phyloP scores from a whole-genome alignment of 495 filamentous ascomycete genomes.

The Neurospora sp. region DNA sequence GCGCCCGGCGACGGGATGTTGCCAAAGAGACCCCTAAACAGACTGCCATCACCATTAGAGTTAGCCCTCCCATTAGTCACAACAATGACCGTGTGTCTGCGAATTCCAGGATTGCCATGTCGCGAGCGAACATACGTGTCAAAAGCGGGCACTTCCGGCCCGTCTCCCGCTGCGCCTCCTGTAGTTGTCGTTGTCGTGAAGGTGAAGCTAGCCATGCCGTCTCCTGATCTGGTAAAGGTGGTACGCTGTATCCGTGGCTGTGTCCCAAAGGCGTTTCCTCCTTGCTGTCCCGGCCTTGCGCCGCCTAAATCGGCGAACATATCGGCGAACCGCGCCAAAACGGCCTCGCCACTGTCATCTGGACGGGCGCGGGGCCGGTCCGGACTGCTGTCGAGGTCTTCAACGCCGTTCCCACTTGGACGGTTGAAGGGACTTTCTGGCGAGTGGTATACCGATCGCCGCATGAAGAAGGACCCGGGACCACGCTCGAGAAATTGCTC shows the following conservation, averaged over 20 bases:
- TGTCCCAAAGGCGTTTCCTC: neutral
- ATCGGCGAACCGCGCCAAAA: conserved; percentile 33
- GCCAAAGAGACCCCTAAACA: conserved; percentile 11
- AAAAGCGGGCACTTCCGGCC: conserved; percentile 4
- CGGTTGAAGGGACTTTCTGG: neutral
- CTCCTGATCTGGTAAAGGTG: conserved; percentile 14
- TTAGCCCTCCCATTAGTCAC: neutral
- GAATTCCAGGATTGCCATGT: neutral
- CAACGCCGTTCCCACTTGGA: neutral
- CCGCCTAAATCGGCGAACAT: conserved; percentile 23
- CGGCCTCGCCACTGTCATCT: conserved; percentile 17
- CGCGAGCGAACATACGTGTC: conserved; percentile 6
- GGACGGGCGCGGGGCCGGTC: neutral
- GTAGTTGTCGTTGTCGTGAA: conserved; percentile 14
- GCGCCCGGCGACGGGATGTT: conserved; percentile 1
- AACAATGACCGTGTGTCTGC: neutral
- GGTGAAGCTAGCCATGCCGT: conserved; percentile 23
- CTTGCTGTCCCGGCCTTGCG: neutral
- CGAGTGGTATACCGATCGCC: conserved; percentile 6
- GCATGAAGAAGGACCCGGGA: conserved; percentile 37
- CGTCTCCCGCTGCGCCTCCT: neutral
- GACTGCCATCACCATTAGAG: neutral
- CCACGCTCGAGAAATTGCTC: conserved; percentile 33
- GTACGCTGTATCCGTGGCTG: conserved; percentile 6
- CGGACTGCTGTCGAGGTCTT: neutral